phyloP scores from a whole-genome alignment of 192 early-diverging fungal species.

The Backusella tuberculispora region DNA sequence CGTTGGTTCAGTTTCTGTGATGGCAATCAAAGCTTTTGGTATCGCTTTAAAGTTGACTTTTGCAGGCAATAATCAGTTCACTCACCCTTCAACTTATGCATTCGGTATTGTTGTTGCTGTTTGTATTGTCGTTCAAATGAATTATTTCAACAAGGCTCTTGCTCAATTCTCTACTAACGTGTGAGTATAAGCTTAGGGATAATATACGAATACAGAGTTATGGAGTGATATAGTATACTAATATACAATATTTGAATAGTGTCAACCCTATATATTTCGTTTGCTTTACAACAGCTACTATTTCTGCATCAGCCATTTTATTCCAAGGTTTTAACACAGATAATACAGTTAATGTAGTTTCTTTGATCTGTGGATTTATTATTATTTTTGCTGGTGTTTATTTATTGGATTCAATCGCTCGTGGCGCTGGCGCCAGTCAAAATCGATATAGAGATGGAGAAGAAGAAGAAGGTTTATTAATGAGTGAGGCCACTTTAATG shows the following conservation, averaged over 20 bases:
- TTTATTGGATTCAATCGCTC: conserved; percentile 69
- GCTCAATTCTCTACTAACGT: conserved; percentile 91
- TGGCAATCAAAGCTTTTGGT: conserved; percentile 92
- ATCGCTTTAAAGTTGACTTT: conserved; percentile 92
- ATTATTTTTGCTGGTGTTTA: conserved; percentile 95
- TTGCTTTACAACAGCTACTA: conserved; percentile 93
- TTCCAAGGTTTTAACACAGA: conserved; percentile 88
- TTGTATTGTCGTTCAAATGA: conserved; percentile 95
- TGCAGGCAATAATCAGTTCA: conserved; percentile 91
- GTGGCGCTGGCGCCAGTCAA: conserved; percentile 28
- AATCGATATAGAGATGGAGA: conserved; percentile 31
- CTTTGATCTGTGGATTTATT: conserved; percentile 88
- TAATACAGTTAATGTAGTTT: conserved; percentile 76
- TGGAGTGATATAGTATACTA: neutral
- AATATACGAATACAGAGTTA: neutral
- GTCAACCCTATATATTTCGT: conserved; percentile 95
- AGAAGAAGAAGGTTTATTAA: conserved; percentile 45
- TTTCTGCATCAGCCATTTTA: conserved; percentile 85
- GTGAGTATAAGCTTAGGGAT: neutral
- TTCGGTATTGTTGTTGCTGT: conserved; percentile 79
- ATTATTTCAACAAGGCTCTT: conserved; percentile 98
- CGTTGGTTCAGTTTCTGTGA: conserved; percentile 93
- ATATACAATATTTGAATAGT: neutral
- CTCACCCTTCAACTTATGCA: conserved; percentile 87
- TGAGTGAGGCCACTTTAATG: conserved; percentile 51